phyloP scores from a whole-genome alignment of 176 grass and related monocot genomes.

The Paspalum vaginatum region DNA sequence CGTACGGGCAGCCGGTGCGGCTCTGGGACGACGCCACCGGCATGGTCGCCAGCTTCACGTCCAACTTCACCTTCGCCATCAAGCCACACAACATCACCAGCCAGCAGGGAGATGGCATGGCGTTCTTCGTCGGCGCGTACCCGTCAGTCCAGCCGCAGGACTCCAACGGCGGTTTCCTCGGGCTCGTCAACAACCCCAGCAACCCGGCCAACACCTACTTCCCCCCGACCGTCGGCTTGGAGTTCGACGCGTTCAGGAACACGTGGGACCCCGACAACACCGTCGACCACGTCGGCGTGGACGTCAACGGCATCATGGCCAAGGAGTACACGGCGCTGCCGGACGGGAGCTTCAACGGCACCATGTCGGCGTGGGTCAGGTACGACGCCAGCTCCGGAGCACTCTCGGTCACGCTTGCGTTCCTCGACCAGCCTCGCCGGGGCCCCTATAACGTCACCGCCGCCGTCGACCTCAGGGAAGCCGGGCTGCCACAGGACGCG shows the following conservation, averaged over 20 bases:
- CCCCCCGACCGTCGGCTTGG: slow-evolving; percentile 20
- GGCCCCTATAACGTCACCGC: not conserved
- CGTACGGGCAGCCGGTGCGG: not conserved
- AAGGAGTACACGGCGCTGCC: too few species aligned
- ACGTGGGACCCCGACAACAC: slow-evolving; percentile 7
- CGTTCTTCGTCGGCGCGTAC: slow-evolving; percentile 31
- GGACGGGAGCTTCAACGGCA: slow-evolving; percentile 26
- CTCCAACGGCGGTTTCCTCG: slow-evolving; percentile 20
- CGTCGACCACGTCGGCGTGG: not conserved
- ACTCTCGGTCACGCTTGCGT: not conserved
- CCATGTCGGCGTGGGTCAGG: slow-evolving; percentile 38
- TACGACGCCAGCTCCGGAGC: slow-evolving; percentile 12
- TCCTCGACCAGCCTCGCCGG: not conserved
- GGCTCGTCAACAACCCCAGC: slow-evolving; percentile 20
- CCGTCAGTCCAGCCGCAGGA: not conserved
- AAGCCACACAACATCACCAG: not conserved
- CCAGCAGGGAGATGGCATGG: slow-evolving; percentile 39
- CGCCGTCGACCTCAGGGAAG: not conserved
- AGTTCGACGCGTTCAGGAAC: slow-evolving; percentile 39
- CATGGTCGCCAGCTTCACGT: slow-evolving; percentile 30
- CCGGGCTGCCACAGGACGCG: not conserved
- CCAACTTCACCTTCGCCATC: slow-evolving; percentile 38
- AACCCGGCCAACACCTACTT: not conserved
- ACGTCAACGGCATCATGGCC: slow-evolving; percentile 26
- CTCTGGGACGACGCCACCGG: slow-evolving; percentile 20